Percentiles rank a stretch among this genome's conserved stretches.
These are phyloP conservation scores for Melampsora larici-populina DNA, from an alignment of 1,284 basidiomycete species.

Conservation along the genomic window DNA sequence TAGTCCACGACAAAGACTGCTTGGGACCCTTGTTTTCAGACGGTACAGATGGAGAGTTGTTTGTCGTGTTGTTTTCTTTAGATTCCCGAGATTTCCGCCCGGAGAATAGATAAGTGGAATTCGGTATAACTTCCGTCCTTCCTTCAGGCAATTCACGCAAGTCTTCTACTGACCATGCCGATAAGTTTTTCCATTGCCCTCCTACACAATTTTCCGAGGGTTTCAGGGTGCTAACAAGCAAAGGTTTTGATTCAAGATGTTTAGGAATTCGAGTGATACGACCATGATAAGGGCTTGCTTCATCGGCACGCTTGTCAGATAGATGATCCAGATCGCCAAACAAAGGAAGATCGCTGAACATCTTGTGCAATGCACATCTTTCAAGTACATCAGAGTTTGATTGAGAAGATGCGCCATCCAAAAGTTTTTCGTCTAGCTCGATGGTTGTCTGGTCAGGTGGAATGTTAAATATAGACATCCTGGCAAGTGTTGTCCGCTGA, in stretches of 20 bases:
- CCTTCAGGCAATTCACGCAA: conserved; percentile 21
- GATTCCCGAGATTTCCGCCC: conserved; percentile 28
- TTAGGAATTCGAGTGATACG: conserved; percentile 30
- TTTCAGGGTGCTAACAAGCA: conserved; percentile 38
- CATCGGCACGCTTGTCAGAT: conserved; percentile 36
- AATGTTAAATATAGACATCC: conserved; percentile 35
- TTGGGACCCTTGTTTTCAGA: neutral
- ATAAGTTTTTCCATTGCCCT: conserved; percentile 37
- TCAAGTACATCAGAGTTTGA: conserved; percentile 15
- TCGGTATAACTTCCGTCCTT: conserved; percentile 15
- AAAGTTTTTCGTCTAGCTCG: conserved; percentile 5
- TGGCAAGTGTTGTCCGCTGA: conserved; percentile 25
- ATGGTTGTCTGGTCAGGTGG: conserved; percentile 29
- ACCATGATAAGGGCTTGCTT: conserved; percentile 34
- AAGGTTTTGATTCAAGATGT: conserved; percentile 31
- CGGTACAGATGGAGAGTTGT: neutral
- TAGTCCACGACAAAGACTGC: conserved; percentile 1
- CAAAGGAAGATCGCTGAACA: conserved; percentile 35
- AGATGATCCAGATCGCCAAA: conserved; percentile 41
- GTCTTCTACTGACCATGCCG: conserved; percentile 30
- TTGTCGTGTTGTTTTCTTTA: conserved; percentile 18
- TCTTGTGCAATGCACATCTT: conserved; percentile 31
- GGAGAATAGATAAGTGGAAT: conserved; percentile 15
- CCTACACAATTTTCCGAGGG: conserved; percentile 31
- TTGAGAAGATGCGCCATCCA: conserved; percentile 23